Conservation (phyloP, 176 grass and related monocot genomes). For the Chrysopogon serrulatus region DNA sequence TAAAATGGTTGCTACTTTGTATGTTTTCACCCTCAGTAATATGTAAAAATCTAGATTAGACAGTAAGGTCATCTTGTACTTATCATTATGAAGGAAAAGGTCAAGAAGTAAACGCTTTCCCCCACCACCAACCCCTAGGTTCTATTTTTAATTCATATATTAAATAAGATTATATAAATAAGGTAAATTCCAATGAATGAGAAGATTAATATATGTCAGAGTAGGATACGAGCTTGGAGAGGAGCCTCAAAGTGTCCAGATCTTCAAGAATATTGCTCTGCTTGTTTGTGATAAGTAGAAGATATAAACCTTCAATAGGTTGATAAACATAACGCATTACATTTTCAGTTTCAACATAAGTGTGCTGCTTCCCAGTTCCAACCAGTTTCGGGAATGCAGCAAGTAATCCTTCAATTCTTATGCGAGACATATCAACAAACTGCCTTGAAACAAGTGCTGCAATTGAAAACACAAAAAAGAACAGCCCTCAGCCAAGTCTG, state of each 20-base stretch:
- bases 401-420: conserved; percentile 83
- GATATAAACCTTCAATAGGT: conserved; percentile 73
- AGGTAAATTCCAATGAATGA: not conserved
- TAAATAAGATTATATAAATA: not conserved
- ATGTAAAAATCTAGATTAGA: not conserved
- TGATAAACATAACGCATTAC: conserved; percentile 91
- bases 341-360: conserved; percentile 84
- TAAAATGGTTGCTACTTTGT: not conserved
- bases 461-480: not conserved
- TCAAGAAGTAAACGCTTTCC: not conserved
- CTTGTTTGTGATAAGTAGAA: conserved; percentile 88
- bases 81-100: not conserved
- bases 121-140: not conserved
- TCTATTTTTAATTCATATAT: not conserved
- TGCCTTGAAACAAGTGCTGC: conserved; percentile 85
- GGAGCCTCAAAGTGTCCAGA: conserved; percentile 73
- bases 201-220: not conserved
- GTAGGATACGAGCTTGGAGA: conserved; percentile 85
- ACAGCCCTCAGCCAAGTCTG: not conserved
- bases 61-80: not conserved
- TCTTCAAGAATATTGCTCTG: conserved; percentile 95
- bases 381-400: conserved; percentile 88
- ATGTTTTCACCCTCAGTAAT: not conserved
- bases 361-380: conserved; percentile 80
- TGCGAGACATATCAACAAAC: conserved; percentile 84